phyloP scores from a whole-genome alignment of 2,329 filamentous ascomycete species.

The Diaporthe velutina region DNA sequence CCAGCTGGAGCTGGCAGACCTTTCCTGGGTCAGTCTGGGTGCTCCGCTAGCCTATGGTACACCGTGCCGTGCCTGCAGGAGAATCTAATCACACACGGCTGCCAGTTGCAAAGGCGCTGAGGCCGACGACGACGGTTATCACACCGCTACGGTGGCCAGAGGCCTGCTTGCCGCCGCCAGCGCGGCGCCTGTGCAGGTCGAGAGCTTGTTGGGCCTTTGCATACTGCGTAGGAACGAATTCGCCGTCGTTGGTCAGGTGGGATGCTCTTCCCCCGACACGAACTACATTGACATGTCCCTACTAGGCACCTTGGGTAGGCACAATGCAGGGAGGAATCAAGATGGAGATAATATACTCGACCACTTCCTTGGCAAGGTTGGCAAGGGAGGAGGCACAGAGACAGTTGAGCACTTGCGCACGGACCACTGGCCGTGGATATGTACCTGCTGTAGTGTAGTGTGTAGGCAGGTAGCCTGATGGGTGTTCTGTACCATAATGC shows the following conservation, averaged over 20 bases:
- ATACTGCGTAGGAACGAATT: no score
- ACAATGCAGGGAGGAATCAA: background rate
- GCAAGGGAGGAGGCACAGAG: background rate
- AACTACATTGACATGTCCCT: background rate
- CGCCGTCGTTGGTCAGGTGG: background rate
- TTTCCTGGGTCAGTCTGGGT: background rate
- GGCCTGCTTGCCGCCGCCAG: background rate
- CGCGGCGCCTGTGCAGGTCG: background rate
- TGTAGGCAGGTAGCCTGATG: background rate
- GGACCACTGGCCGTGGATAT: background rate
- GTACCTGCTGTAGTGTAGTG: background rate
- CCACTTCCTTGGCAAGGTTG: background rate
- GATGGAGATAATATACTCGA: no score
- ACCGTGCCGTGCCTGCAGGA: constrained; percentile 11
- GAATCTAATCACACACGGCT: background rate
- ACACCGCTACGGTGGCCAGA: constrained; percentile 9
- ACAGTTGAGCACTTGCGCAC: background rate
- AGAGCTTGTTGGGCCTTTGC: background rate
- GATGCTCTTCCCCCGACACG: background rate
- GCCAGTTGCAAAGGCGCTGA: background rate
- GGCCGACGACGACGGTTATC: background rate
- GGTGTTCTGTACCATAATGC: background rate
- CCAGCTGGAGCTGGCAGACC: background rate
- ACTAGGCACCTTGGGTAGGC: background rate
- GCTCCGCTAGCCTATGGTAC: constrained; percentile 9